Evolutionary conservation across 2,329 filamentous ascomycete species (phyloP).

Genomic region (Emergomyces orientalis): DNA sequence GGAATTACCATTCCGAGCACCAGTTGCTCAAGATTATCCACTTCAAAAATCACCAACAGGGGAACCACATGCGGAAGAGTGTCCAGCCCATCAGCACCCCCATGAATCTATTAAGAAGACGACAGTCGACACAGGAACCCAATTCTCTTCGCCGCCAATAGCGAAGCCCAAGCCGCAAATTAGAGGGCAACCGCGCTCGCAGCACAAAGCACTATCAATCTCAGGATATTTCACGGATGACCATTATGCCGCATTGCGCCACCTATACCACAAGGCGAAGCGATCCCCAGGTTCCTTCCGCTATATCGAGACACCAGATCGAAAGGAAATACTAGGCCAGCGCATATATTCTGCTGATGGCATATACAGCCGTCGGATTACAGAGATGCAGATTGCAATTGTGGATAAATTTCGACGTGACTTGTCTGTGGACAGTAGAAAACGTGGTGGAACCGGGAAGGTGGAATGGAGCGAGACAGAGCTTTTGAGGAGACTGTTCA

Average conservation of each 20-base stretch:
- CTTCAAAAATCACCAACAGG: not conserved
- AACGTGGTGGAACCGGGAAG: conserved; percentile 29
- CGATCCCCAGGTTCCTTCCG: conserved; percentile 30
- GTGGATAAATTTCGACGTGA: conserved; percentile 34
- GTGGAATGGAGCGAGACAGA: conserved; percentile 39
- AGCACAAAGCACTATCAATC: conserved; percentile 22
- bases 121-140: not conserved
- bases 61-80: not conserved
- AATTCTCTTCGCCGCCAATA: conserved; percentile 1
- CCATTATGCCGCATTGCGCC: conserved; percentile 32
- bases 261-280: conserved; percentile 33
- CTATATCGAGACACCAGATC: conserved; percentile 28
- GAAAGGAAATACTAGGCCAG: conserved; percentile 33
- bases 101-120: not conserved
- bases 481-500: conserved; percentile 36
- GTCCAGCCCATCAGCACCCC: not conserved
- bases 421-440: conserved; percentile 27
- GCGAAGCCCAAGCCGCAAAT: not conserved
- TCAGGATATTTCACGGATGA: conserved; percentile 36
- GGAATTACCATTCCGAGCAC: not conserved
- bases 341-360: conserved; percentile 37
- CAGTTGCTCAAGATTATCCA: not conserved
- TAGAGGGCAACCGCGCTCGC: not conserved
- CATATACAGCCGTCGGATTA: conserved; percentile 32
- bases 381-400: conserved; percentile 35